Conservation (phyloP, 441 rosid genomes). For the Jatropha multifida region DNA sequence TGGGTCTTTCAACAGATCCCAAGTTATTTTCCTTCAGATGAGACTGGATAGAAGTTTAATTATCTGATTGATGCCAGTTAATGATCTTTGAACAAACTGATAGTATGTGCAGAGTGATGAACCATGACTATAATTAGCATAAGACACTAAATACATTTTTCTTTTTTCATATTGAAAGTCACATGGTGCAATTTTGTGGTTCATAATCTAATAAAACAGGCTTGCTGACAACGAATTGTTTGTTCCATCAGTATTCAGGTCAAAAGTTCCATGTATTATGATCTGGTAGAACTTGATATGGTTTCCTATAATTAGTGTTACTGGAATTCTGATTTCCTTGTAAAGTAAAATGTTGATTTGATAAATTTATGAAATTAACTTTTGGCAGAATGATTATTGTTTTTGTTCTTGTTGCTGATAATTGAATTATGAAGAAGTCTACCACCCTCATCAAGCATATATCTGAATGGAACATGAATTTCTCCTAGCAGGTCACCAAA, state of each 20-base stretch:
- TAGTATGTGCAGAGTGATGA: not conserved
- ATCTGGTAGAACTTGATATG: not conserved
- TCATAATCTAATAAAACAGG: not conserved
- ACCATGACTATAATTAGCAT: not conserved
- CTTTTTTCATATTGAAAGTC: not conserved
- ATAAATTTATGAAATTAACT: no score
- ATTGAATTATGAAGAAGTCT: not conserved
- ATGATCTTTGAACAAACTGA: not conserved
- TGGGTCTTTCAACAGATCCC: not conserved
- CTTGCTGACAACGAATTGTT: not conserved
- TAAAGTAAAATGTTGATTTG: not conserved
- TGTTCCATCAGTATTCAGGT: not conserved
- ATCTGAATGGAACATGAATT: not conserved
- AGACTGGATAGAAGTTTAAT: not conserved
- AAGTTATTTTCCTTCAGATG: not conserved
- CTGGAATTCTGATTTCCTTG: not conserved
- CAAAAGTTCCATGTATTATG: not conserved
- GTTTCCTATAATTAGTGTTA: not conserved
- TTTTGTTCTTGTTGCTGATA: not conserved
- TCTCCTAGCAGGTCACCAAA: slow-evolving; percentile 72
- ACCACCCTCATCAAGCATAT: not conserved
- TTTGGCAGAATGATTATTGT: not conserved
- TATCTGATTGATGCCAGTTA: not conserved
- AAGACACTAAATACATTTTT: not conserved
- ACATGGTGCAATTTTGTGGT: not conserved